These are phyloP conservation scores for Penicillium sp. DNA, from an alignment of 2,329 filamentous ascomycete species.

Conservation along the genomic window DNA sequence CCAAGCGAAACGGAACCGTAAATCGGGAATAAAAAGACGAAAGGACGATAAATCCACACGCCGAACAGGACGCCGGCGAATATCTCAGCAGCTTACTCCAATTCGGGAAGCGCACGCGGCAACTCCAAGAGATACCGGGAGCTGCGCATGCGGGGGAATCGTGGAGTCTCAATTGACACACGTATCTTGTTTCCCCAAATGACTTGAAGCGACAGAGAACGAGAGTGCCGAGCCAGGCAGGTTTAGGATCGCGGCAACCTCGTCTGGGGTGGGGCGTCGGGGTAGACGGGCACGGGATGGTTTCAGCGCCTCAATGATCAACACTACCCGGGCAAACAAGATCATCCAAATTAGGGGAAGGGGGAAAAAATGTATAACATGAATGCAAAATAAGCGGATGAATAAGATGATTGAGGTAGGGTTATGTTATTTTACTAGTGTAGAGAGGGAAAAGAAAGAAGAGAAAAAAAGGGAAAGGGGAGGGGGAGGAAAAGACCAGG, in stretches of 20 bases:
- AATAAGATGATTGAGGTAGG: neutral
- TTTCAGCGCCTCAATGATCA: conserved; percentile 4
- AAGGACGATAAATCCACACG: neutral
- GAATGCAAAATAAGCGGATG: too few relatives aligned
- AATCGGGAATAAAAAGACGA: neutral
- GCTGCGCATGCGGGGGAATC: neutral
- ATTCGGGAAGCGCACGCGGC: neutral
- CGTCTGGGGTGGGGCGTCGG: conserved; percentile 17
- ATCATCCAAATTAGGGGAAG: neutral
- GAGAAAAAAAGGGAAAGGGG: neutral
- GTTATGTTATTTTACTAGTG: neutral
- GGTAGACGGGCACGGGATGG: neutral
- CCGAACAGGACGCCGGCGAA: neutral
- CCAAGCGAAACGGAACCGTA: too few relatives aligned
- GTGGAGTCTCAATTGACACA: neutral
- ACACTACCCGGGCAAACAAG: neutral
- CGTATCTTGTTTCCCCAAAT: neutral
- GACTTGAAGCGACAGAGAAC: neutral
- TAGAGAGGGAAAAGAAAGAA: neutral
- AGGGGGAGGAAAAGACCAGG: neutral
- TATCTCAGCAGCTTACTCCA: neutral
- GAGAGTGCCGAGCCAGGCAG: neutral
- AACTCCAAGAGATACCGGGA: neutral
- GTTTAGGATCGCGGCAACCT: conserved; percentile 13
- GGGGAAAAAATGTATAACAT: neutral